These are phyloP conservation scores for Pholiota molesta DNA, from an alignment of 768 basidiomycete genomes.

Conservation along the genomic window DNA sequence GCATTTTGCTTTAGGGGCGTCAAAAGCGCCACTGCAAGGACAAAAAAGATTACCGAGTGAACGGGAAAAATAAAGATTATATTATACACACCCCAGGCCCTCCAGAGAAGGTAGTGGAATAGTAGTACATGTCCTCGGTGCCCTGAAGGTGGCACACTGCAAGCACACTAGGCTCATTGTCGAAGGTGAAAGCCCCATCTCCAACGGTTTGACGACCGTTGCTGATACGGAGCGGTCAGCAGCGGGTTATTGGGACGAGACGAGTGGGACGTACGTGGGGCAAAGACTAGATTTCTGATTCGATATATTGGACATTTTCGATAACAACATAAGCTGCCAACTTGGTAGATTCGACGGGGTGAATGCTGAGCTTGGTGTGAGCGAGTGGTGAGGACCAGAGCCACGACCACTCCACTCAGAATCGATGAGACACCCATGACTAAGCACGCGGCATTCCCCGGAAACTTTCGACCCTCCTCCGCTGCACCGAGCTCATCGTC, in stretches of 20 bases:
- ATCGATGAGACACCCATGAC: slow-evolving; percentile 25
- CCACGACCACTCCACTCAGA: slow-evolving; percentile 8
- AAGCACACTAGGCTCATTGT: slow-evolving; percentile 78
- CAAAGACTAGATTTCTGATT: slow-evolving; percentile 90
- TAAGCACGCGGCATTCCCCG: slow-evolving; percentile 29
- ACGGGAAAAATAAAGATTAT: background rate
- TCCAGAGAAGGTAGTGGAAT: slow-evolving; percentile 93
- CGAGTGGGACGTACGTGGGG: slow-evolving; percentile 72
- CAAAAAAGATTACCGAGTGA: slow-evolving; percentile 13
- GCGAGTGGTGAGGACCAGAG: slow-evolving; percentile 23
- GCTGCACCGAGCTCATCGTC: slow-evolving; percentile 32
- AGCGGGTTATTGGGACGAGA: slow-evolving; percentile 14
- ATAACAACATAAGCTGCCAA: slow-evolving; percentile 87
- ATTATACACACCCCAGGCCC: slow-evolving; percentile 75
- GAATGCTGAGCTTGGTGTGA: slow-evolving; percentile 17
- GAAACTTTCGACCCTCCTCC: slow-evolving; percentile 9
- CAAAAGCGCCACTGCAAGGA: slow-evolving; percentile 88
- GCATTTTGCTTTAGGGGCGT: slow-evolving; percentile 89
- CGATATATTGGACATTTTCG: slow-evolving; percentile 68
- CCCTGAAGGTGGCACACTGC: slow-evolving; percentile 87
- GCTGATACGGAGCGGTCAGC: slow-evolving; percentile 45
- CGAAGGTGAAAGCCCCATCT: slow-evolving; percentile 90
- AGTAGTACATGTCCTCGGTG: slow-evolving; percentile 83
- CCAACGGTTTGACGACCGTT: slow-evolving; percentile 97
- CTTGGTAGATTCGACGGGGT: slow-evolving; percentile 53